Conservation (phyloP, 2,329 filamentous ascomycete genomes). For the Penicillium sp. region DNA sequence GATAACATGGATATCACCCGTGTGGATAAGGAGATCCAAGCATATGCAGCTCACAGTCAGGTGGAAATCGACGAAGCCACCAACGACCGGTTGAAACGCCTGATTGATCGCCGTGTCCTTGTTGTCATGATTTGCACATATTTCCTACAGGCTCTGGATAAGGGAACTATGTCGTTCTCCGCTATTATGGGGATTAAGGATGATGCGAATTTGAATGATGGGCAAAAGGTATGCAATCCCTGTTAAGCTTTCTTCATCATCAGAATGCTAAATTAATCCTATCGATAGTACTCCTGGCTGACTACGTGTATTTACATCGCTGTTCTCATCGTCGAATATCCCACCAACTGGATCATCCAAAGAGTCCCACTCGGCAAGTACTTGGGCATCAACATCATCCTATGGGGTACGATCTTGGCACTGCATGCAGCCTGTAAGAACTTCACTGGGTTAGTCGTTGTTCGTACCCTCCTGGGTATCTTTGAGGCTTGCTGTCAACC, state of each 20-base stretch:
- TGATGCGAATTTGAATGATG: constrained; percentile 48
- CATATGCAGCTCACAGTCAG: constrained; percentile 59
- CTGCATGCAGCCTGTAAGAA: constrained; percentile 60
- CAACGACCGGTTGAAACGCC: constrained; percentile 58
- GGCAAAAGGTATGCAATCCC: constrained; percentile 31
- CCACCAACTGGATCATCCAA: constrained; percentile 64
- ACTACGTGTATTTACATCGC: constrained; percentile 73
- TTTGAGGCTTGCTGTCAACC: constrained; percentile 71
- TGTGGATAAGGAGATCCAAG: constrained; percentile 68
- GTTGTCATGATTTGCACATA: constrained; percentile 71
- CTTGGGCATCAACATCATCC: constrained; percentile 60
- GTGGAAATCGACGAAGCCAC: constrained; percentile 61
- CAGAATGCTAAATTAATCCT: background rate
- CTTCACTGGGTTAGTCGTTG: constrained; percentile 58
- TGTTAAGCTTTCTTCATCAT: background rate
- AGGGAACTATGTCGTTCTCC: constrained; percentile 43
- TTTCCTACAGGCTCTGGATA: constrained; percentile 59
- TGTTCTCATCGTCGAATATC: constrained; percentile 69
- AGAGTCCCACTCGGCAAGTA: constrained; percentile 68
- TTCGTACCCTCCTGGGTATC: constrained; percentile 66
- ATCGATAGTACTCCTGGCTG: constrained; percentile 63
- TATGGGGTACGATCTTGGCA: constrained; percentile 62
- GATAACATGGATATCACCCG: constrained; percentile 57
- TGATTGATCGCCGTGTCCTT: constrained; percentile 68
- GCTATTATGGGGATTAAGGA: constrained; percentile 44